Conservation (phyloP, 345 rosid genomes). For the Citrus glauca region DNA sequence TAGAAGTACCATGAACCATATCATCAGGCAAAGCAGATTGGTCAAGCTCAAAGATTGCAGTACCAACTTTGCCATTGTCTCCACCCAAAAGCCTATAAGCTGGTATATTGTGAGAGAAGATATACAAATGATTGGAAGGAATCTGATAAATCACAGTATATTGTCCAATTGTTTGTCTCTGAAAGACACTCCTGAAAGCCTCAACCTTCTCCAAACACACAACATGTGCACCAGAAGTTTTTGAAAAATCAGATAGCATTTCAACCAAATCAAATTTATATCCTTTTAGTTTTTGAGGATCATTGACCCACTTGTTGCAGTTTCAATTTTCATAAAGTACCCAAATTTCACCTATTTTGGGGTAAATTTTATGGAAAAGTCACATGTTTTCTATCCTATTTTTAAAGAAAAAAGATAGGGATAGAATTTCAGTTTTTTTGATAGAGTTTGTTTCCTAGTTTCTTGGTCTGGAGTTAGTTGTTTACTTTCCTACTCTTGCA, state of each 20-base stretch:
- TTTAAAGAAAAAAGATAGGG: too few species aligned
- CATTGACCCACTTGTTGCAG: conserved; percentile 1
- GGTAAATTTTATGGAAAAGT: too few species aligned
- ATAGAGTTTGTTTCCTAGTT: too few species aligned
- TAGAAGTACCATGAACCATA: neutral
- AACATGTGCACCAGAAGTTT: neutral
- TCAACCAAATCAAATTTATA: conserved; percentile 12
- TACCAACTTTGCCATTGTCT: neutral
- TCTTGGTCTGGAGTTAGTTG: too few species aligned
- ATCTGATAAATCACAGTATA: neutral
- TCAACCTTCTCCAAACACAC: conserved; percentile 6
- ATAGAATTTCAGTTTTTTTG: too few species aligned
- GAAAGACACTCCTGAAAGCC: conserved; percentile 16
- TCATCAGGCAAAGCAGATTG: conserved; percentile 5
- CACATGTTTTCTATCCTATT: too few species aligned
- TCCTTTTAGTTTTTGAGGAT: conserved; percentile 6
- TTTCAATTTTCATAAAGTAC: conserved; percentile 19
- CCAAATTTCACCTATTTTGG: conserved; percentile 21
- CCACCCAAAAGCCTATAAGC: conserved; percentile 5
- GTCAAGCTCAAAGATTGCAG: conserved; percentile 8
- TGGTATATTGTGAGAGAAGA: conserved; percentile 10
- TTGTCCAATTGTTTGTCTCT: neutral
- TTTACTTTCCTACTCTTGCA: too few species aligned
- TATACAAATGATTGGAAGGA: conserved; percentile 12
- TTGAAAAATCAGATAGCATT: conserved; percentile 10